Evolutionary conservation across 2,329 filamentous ascomycete genomes (phyloP).

Genomic region (Hymenoscyphus albidus): DNA sequence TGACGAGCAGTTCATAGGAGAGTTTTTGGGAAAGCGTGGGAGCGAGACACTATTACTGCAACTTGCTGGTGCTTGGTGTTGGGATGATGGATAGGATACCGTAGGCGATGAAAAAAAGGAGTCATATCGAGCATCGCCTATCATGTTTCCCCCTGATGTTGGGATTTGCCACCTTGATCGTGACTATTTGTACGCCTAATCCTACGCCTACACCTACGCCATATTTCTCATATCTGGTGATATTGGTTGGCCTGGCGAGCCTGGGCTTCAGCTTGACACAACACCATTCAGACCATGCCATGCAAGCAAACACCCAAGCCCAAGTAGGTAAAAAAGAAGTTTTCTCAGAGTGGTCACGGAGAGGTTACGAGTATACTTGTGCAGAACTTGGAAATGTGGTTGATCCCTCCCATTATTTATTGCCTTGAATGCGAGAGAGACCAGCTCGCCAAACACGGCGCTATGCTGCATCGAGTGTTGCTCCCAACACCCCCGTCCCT

Average conservation of each 20-base stretch:
- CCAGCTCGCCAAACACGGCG: neutral
- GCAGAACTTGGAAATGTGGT: neutral
- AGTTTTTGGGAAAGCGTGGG: constrained; percentile 4
- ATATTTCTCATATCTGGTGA: neutral
- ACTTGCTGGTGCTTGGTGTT: neutral
- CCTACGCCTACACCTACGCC: neutral
- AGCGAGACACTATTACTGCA: neutral
- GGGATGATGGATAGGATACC: neutral
- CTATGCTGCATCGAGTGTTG: constrained; percentile 4
- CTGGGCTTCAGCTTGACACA: neutral
- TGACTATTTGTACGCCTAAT: no score
- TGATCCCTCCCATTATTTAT: neutral
- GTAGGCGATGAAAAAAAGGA: neutral
- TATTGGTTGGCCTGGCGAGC: neutral
- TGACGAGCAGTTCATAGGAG: neutral
- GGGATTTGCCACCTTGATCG: constrained; percentile 1
- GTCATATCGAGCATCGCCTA: neutral
- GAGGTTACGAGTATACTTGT: neutral
- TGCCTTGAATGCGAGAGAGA: neutral
- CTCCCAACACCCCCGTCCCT: neutral
- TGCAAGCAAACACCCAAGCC: neutral
- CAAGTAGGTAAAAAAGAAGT: neutral
- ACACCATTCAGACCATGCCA: neutral
- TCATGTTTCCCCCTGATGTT: neutral
- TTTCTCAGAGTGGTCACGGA: neutral